Evolutionary conservation across 2,329 filamentous ascomycete species (phyloP).

Genomic region (Colletotrichum lentis): DNA sequence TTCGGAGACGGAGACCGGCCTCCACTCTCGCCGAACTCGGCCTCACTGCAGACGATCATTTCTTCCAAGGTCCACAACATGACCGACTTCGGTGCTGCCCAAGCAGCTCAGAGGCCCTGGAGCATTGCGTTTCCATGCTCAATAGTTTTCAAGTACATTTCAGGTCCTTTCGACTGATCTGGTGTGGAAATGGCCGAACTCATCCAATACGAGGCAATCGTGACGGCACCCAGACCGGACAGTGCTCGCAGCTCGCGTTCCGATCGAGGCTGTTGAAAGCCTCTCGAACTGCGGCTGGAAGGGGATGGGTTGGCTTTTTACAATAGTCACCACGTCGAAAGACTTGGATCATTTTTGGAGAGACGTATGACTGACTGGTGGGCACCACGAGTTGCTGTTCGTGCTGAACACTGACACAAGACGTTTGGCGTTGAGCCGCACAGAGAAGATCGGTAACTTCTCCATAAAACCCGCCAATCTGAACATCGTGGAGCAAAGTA

Average conservation of each 20-base stretch:
- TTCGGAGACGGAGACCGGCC: not conserved
- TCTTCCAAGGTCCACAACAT: slow-evolving; percentile 5
- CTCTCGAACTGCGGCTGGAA: not conserved
- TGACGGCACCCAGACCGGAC: no score
- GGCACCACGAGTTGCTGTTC: not conserved
- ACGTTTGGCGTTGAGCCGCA: not conserved
- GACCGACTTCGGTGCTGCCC: not conserved
- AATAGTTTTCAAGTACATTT: no score
- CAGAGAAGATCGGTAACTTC: not conserved
- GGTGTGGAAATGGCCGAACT: no score
- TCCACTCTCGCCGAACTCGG: slow-evolving; percentile 22
- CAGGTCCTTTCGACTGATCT: no score
- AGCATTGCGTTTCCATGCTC: no score
- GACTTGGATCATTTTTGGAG: fast-evolving
- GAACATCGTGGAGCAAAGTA: slow-evolving; percentile 11
- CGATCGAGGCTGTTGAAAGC: not conserved
- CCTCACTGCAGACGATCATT: not conserved
- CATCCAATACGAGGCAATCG: no score
- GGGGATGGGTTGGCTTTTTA: no score
- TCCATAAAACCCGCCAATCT: slow-evolving; percentile 1
- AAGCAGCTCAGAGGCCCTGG: not conserved
- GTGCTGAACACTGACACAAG: not conserved
- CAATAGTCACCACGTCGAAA: not conserved
- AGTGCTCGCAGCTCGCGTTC: not conserved
- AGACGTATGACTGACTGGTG: no score